Conservation (phyloP, 768 basidiomycete genomes). For the Baorangia bicolor region DNA sequence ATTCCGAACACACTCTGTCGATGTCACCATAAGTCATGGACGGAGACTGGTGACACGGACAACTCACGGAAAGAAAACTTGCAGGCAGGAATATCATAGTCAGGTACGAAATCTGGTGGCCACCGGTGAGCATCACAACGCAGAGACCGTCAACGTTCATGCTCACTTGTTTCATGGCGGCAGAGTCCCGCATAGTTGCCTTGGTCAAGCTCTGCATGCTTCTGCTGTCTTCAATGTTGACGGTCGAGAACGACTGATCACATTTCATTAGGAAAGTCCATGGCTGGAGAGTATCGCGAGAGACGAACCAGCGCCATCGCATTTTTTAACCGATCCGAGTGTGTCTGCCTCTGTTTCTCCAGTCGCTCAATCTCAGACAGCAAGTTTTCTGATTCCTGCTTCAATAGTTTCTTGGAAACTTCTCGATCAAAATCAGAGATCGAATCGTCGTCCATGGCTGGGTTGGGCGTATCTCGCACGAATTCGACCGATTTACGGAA, state of each 20-base stretch:
- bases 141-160: neutral
- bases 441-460: constrained; percentile 36
- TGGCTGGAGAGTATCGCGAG: neutral
- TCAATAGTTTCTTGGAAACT: constrained; percentile 9
- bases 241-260: constrained; percentile 54
- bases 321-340: constrained; percentile 31
- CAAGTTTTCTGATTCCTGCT: constrained; percentile 21
- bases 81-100: constrained; percentile 64
- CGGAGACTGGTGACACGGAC: no score
- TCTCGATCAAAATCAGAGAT: constrained; percentile 10
- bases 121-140: neutral
- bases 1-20: constrained; percentile 34
- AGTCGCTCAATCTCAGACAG: constrained; percentile 46
- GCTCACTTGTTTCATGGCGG: constrained; percentile 36
- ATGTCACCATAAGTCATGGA: constrained; percentile 1
- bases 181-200: constrained; percentile 42
- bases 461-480: constrained; percentile 48
- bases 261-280: neutral
- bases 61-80: constrained; percentile 39
- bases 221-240: constrained; percentile 58
- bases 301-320: constrained; percentile 31
- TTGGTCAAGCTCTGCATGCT: constrained; percentile 52
- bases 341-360: constrained; percentile 27
- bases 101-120: constrained; percentile 49
- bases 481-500: constrained; percentile 53